A percentile compares a stretch with the other conserved stretches of the same genome.
These are phyloP conservation scores for Peronosclerospora sorghi DNA, from an alignment of 352 stramenopile species.

Conservation along the genomic window DNA sequence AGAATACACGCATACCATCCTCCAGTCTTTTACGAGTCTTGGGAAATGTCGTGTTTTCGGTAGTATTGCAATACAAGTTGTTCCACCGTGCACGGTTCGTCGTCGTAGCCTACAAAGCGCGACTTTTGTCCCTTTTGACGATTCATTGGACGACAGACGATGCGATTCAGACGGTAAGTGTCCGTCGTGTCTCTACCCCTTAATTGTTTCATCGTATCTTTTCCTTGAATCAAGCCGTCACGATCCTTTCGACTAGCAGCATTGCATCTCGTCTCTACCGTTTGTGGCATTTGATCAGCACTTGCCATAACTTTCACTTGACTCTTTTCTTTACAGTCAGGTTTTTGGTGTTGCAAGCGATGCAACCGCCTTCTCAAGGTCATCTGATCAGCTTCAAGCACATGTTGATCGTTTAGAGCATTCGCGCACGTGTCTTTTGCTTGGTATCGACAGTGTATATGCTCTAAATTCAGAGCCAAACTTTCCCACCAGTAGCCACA, in stretches of 20 bases:
- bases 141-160: constrained; percentile 65
- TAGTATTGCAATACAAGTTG: constrained; percentile 79
- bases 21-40: constrained; percentile 8
- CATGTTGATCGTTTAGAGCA: constrained; percentile 41
- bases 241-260: not conserved
- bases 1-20: constrained; percentile 82
- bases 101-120: constrained; percentile 80
- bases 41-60: constrained; percentile 15
- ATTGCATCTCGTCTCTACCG: constrained; percentile 8
- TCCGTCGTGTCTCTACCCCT: constrained; percentile 7
- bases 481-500: constrained; percentile 66
- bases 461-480: constrained; percentile 61
- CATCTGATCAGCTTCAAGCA: constrained; percentile 44
- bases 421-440: constrained; percentile 35
- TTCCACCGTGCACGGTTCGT: constrained; percentile 77
- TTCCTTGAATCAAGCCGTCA: constrained; percentile 2
- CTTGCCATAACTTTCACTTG: constrained; percentile 6
- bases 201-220: constrained; percentile 4
- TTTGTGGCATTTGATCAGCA: constrained; percentile 10
- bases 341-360: constrained; percentile 29
- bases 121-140: constrained; percentile 69
- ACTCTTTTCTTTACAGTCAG: constrained; percentile 5
- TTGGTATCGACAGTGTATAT: constrained; percentile 51
- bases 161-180: constrained; percentile 33
- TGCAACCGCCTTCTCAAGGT: constrained; percentile 34